A percentile compares a stretch with the other conserved stretches of the same genome.
These are phyloP conservation scores for Hypoxylon sp. DNA, from an alignment of 2,329 filamentous ascomycete genomes.

Conservation along the genomic window DNA sequence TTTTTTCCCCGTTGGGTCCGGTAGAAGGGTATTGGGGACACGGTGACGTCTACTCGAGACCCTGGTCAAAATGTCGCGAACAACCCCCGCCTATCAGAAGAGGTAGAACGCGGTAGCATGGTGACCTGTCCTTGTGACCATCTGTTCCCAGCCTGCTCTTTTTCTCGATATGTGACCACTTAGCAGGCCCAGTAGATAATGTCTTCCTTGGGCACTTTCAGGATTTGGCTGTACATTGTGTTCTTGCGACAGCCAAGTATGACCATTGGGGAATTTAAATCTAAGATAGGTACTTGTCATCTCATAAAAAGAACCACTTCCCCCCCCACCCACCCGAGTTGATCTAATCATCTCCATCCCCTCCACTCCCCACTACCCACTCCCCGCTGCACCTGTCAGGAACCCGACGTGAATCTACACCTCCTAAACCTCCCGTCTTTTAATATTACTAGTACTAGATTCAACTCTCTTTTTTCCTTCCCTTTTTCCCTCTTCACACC, in stretches of 20 bases:
- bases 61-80: constrained; percentile 22
- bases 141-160: neutral
- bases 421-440: neutral
- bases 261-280: too few species aligned
- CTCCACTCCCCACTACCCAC: constrained; percentile 14
- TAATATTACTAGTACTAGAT: neutral
- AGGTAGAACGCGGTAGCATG: constrained; percentile 28
- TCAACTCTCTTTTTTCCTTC: constrained; percentile 17
- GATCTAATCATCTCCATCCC: neutral
- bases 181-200: neutral
- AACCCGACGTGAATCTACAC: neutral
- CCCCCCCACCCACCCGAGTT: neutral
- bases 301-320: neutral
- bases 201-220: neutral
- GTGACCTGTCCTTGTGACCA: constrained; percentile 28
- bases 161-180: neutral
- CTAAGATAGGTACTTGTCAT: neutral
- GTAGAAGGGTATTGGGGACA: neutral
- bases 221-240: too few species aligned
- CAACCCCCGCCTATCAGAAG: constrained; percentile 25
- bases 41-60: constrained; percentile 8
- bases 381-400: neutral
- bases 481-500: neutral
- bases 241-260: too few species aligned
- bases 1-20: too few species aligned